Conservation (phyloP, 371 early-diverging fungal genomes). For the Mortierella polycephala region DNA sequence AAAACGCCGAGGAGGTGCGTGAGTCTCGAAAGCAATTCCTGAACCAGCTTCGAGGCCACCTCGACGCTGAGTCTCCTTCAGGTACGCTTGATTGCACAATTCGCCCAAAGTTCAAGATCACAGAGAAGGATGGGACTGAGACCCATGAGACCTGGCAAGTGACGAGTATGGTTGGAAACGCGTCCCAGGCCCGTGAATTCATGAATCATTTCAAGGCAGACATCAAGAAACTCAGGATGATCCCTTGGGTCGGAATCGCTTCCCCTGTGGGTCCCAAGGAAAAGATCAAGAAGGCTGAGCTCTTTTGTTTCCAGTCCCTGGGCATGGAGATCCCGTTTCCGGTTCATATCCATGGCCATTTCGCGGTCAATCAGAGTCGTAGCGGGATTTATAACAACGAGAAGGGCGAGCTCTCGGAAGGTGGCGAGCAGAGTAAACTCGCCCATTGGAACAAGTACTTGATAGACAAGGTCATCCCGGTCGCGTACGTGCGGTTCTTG, state of each 20-base stretch:
- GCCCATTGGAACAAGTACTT: slow-evolving; percentile 31
- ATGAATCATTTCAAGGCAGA: slow-evolving; percentile 7
- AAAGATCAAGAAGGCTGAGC: background rate
- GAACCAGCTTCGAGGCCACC: slow-evolving; percentile 12
- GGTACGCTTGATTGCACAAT: slow-evolving; percentile 8
- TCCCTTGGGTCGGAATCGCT: slow-evolving; percentile 44
- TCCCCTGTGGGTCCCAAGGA: slow-evolving; percentile 2
- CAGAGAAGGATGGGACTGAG: background rate
- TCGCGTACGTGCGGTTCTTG: slow-evolving; percentile 27
- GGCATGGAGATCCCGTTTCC: slow-evolving; percentile 17
- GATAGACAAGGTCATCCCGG: slow-evolving; percentile 20
- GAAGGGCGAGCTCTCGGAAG: background rate
- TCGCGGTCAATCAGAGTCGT: slow-evolving; percentile 28
- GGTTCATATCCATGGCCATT: slow-evolving; percentile 33
- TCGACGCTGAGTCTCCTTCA: background rate
- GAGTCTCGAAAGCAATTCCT: slow-evolving; percentile 5
- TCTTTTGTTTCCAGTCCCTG: slow-evolving; percentile 41
- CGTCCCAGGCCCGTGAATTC: background rate
- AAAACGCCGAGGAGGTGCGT: slow-evolving; percentile 22
- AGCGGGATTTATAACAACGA: slow-evolving; percentile 10
- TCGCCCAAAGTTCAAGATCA: slow-evolving; percentile 10
- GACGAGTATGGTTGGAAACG: slow-evolving; percentile 16
- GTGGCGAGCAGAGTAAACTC: slow-evolving; percentile 12
- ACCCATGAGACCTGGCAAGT: slow-evolving; percentile 24
- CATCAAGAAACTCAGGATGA: slow-evolving; percentile 4